These are phyloP conservation scores for Boletus sensibilis DNA, from an alignment of 768 basidiomycete genomes.

Conservation along the genomic window DNA sequence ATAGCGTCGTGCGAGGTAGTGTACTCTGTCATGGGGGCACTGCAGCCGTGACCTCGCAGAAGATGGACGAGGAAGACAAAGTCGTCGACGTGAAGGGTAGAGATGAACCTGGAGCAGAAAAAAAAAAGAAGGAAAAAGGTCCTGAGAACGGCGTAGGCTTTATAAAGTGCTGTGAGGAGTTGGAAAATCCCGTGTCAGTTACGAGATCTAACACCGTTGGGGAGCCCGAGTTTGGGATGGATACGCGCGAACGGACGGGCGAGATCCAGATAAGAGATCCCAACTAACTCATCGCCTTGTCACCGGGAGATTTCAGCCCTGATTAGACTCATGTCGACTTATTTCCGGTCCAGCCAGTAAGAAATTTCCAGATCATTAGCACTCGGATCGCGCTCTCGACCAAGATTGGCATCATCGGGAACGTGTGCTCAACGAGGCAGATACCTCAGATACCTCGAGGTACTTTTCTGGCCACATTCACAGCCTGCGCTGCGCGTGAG, in stretches of 20 bases:
- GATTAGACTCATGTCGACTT: constrained; percentile 29
- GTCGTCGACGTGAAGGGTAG: not conserved
- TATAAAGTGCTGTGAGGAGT: constrained; percentile 24
- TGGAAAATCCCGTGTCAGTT: constrained; percentile 28
- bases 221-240: not conserved
- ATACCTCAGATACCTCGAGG: constrained; percentile 13
- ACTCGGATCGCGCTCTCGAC: constrained; percentile 24
- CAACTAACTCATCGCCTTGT: constrained; percentile 5
- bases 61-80: not conserved
- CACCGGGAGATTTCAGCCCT: constrained; percentile 16
- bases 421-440: constrained; percentile 34
- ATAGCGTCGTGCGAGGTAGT: constrained; percentile 57
- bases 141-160: constrained; percentile 13
- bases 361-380: constrained; percentile 11
- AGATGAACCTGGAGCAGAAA: constrained; percentile 4
- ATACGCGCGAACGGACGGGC: not conserved
- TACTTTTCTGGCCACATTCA: constrained; percentile 4
- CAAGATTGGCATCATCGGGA: constrained; percentile 29
- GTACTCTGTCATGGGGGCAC: constrained; percentile 60
- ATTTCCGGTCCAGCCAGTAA: constrained; percentile 30
- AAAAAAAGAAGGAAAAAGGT: constrained; percentile 5
- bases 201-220: constrained; percentile 19
- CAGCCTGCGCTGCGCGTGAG: constrained; percentile 12
- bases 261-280: constrained; percentile 27
- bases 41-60: not conserved